Evolutionary conservation across 1,139 yeast genomes (phyloP).

Genomic region (Suhomyces ambrosiae): DNA sequence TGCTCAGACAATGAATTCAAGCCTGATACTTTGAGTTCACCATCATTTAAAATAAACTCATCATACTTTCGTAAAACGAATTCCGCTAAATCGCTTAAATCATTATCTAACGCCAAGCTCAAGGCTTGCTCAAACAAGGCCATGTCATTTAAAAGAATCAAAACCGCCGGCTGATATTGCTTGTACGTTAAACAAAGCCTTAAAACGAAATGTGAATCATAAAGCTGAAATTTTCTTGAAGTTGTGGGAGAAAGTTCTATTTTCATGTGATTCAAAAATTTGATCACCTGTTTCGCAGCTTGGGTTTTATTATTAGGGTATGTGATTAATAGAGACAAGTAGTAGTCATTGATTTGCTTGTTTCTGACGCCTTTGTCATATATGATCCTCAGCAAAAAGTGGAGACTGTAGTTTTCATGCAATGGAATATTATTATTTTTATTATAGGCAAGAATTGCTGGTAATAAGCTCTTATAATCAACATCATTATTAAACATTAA

Average conservation of each 20-base stretch:
- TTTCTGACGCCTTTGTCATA: constrained; percentile 52
- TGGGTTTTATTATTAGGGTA: constrained; percentile 46
- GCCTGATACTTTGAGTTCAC: constrained; percentile 8
- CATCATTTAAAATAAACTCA: constrained; percentile 23
- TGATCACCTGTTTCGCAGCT: constrained; percentile 29
- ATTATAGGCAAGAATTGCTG: constrained; percentile 73
- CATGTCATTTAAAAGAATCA: constrained; percentile 64
- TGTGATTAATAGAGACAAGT: constrained; percentile 70
- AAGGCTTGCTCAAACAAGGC: constrained; percentile 81
- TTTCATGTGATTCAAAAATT: constrained; percentile 31
- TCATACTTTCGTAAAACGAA: constrained; percentile 39
- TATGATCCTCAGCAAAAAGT: constrained; percentile 64
- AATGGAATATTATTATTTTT: constrained; percentile 40
- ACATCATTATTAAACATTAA: constrained; percentile 50
- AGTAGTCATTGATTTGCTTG: constrained; percentile 66
- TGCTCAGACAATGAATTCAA: constrained; percentile 5
- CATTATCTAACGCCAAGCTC: constrained; percentile 64
- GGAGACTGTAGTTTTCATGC: constrained; percentile 61
- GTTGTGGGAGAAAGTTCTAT: constrained; percentile 17
- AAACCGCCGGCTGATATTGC: constrained; percentile 66
- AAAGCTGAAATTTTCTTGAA: constrained; percentile 24
- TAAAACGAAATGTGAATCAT: constrained; percentile 73
- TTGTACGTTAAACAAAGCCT: constrained; percentile 67
- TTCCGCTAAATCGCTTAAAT: constrained; percentile 59
- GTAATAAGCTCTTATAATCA: constrained; percentile 65